Percentiles rank a stretch among this genome's conserved stretches.
Evolutionary conservation across 179 eudicot species (phyloP).

Genomic region (Beta lomatogona): DNA sequence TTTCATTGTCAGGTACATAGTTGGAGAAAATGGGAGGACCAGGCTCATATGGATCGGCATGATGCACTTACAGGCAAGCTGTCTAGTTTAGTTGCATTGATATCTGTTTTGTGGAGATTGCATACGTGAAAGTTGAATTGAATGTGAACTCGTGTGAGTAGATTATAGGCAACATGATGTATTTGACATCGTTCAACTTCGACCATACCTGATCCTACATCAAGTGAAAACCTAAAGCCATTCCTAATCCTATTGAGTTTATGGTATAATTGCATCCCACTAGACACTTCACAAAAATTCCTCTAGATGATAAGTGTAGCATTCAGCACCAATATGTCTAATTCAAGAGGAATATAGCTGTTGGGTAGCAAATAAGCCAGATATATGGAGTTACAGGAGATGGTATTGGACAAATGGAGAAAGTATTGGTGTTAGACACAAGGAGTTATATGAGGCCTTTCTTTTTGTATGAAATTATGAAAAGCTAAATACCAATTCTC

Average conservation of each 20-base stretch:
- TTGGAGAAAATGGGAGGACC: conserved; percentile 96
- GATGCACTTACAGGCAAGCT: conserved; percentile 70
- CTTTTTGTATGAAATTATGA: background rate
- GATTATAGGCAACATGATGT: background rate
- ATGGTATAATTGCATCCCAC: background rate
- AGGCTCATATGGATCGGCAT: conserved; percentile 79
- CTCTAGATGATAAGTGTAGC: background rate
- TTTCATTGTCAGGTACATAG: conserved; percentile 61
- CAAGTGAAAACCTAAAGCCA: background rate
- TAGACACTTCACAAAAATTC: background rate
- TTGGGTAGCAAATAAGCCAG: background rate
- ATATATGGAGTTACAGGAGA: background rate
- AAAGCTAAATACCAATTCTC: background rate
- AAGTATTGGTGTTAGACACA: background rate
- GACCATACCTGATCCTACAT: background rate
- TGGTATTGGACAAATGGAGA: background rate
- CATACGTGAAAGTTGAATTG: background rate
- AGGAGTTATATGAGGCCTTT: background rate
- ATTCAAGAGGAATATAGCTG: too few relatives aligned
- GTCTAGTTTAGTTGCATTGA: conserved; percentile 13
- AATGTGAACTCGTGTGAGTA: conserved; percentile 6
- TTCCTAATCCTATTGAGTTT: background rate
- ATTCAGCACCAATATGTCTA: background rate
- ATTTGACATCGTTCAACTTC: background rate
- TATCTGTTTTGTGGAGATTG: conserved; percentile 9